These are phyloP conservation scores for Calocybe gangraenosa DNA, from an alignment of 768 basidiomycete species.

Conservation along the genomic window DNA sequence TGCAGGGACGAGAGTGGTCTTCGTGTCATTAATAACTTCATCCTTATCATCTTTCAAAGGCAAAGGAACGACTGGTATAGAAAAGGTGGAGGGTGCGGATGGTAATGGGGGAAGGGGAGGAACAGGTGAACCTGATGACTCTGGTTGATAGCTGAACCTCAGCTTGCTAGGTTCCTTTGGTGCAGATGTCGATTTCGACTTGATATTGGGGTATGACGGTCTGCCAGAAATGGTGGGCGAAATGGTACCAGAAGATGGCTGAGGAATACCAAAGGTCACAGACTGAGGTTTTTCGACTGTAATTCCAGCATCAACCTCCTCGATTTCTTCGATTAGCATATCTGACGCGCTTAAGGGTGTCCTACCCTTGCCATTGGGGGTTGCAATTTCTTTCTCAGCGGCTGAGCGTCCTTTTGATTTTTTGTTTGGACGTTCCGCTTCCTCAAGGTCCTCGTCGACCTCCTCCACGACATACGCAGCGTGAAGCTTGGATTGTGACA, in stretches of 20 bases:
- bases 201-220: conserved; percentile 28
- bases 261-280: conserved; percentile 1
- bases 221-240: conserved; percentile 17
- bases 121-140: conserved; percentile 25
- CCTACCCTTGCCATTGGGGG: conserved; percentile 9
- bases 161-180: conserved; percentile 81
- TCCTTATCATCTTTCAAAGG: not conserved
- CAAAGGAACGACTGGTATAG: not conserved
- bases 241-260: conserved; percentile 7
- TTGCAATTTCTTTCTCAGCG: not conserved
- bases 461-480: conserved; percentile 28
- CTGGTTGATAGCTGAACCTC: conserved; percentile 65
- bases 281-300: conserved; percentile 14
- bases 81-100: not conserved
- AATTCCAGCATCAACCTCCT: conserved; percentile 23
- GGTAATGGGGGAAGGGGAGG: not conserved
- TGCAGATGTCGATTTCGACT: conserved; percentile 49
- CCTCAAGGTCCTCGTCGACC: conserved; percentile 33
- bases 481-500: conserved; percentile 7
- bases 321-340: conserved; percentile 29
- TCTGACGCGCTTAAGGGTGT: conserved; percentile 10
- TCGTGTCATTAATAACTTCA: not conserved
- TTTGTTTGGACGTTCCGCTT: conserved; percentile 40
- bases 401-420: conserved; percentile 36
- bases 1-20: conserved; percentile 9